A percentile compares a stretch with the other conserved stretches of the same genome.
phyloP scores from a whole-genome alignment of 495 filamentous ascomycete species.

The Penicillium bialowiezense region DNA sequence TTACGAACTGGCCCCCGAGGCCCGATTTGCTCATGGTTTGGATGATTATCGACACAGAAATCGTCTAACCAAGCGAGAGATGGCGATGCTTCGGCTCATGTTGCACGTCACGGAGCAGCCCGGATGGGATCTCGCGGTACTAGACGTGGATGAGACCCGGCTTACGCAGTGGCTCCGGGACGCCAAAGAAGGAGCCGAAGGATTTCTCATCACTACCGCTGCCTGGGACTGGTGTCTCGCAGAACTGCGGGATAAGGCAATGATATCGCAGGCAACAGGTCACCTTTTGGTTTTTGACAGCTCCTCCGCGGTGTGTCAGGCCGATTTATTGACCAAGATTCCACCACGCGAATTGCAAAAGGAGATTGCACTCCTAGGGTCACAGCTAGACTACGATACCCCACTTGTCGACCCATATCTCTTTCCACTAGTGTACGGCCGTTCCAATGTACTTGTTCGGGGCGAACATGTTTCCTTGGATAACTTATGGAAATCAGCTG shows the following conservation, averaged over 20 bases:
- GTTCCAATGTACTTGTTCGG: background rate
- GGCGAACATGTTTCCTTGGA: background rate
- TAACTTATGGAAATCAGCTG: background rate
- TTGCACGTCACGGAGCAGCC: slow-evolving; percentile 3
- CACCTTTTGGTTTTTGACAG: background rate
- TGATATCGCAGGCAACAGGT: slow-evolving; percentile 1
- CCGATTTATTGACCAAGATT: background rate
- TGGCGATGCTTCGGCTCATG: slow-evolving; percentile 4
- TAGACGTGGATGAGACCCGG: background rate
- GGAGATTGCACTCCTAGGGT: background rate
- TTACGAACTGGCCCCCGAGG: background rate
- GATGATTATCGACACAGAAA: background rate
- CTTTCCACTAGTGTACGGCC: background rate
- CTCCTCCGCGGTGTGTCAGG: background rate
- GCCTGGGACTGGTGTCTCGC: slow-evolving; percentile 4
- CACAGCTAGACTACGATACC: background rate
- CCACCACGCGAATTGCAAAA: background rate
- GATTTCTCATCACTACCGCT: slow-evolving; percentile 1
- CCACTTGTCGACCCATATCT: background rate
- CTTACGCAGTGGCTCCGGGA: background rate
- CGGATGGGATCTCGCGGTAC: background rate
- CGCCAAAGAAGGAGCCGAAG: slow-evolving; percentile 1
- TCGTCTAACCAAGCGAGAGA: slow-evolving; percentile 6
- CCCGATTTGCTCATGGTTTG: background rate
- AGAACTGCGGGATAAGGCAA: slow-evolving; percentile 4